Base-by-base conservation (phyloP, 2,329 filamentous ascomycete species). In the Knoxdaviesia proteae region DNA sequence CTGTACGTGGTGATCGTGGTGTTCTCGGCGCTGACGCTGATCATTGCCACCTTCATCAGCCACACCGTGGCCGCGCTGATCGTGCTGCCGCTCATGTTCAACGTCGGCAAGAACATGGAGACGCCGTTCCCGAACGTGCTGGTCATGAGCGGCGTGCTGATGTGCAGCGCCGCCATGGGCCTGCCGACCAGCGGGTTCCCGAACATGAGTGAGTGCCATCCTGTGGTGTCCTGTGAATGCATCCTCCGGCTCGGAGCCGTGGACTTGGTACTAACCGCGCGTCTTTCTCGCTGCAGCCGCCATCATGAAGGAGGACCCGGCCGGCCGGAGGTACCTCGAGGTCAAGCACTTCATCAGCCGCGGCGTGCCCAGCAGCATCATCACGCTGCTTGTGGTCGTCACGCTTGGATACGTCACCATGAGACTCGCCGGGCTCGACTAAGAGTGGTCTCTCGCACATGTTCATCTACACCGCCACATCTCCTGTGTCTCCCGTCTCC, bases 271-370 rank as follows among this genome's bases (percentile, higher is more conserved):
- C 32, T 34, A 37, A 42, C 33, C 5, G n/a, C 34, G 20, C 3
- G 20, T 20, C 20, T 20, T 20, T 20, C 20, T 20, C 36, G 30
- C 3, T 38, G 10, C 41, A 92, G 84, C 90, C 54, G 90, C 90
- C 4, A 96, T 98, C 53, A 96, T 98, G 90, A 96, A 96, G 69
- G 90, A 98, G 61, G 88, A 98, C 53, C 73, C 83, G 0, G 92
- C 87, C 0, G 90, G 90, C 6, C 84, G 93, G 56, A 71, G 90
- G 44, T 98, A 98, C 55, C 69, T 98, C 43, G 69, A 80, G 46
- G 92, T 98, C 42, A 82, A 81, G 55, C 90, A 98, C 58, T 98
- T 98, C 60, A 79, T 98, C 53, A 92, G 81, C 42, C 69, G 87
- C n/a, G 90, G 90, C 54, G 74, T 98, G 35, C 88, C 90, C 1